Percentiles rank a stretch among this genome's conserved stretches.
Evolutionary conservation across 2,329 filamentous ascomycete genomes (phyloP).

Genomic region (Aaosphaeria pasadenensis): DNA sequence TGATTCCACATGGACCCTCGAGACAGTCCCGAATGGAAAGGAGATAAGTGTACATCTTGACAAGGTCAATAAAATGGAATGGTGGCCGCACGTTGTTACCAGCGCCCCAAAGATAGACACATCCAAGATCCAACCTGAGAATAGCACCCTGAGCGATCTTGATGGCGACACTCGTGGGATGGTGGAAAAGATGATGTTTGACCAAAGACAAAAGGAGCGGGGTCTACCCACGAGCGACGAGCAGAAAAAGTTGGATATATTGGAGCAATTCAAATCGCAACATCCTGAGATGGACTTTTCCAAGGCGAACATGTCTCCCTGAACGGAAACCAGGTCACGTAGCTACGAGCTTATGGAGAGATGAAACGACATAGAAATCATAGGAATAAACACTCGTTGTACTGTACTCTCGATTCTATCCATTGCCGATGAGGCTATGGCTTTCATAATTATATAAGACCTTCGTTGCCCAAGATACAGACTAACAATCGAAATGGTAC

Average conservation of each 20-base stretch:
- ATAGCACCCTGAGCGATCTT: conserved; percentile 84
- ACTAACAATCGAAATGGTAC: too few species aligned
- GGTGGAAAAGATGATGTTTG: conserved; percentile 99
- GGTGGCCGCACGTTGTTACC: conserved; percentile 93
- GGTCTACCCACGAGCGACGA: conserved; percentile 89
- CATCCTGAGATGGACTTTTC: conserved; percentile 71
- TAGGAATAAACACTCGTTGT: too few species aligned
- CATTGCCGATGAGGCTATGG: too few species aligned
- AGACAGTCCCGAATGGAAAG: conserved; percentile 63
- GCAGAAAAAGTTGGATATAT: conserved; percentile 88
- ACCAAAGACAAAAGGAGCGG: conserved; percentile 94
- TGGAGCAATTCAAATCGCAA: conserved; percentile 84
- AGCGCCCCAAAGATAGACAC: conserved; percentile 89
- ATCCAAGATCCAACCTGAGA: conserved; percentile 90
- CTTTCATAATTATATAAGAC: too few species aligned
- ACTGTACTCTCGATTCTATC: too few species aligned
- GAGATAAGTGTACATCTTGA: conserved; percentile 87
- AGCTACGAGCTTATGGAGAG: neutral
- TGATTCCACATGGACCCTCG: conserved; percentile 93
- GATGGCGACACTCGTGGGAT: conserved; percentile 93
- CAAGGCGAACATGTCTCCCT: conserved; percentile 50
- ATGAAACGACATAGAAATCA: too few species aligned
- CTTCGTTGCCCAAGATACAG: too few species aligned
- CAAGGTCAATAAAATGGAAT: conserved; percentile 96
- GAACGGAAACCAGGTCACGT: conserved; percentile 7